Conservation (phyloP, 1,139 yeast genomes). For the Yamadazyma jaroonii region DNA sequence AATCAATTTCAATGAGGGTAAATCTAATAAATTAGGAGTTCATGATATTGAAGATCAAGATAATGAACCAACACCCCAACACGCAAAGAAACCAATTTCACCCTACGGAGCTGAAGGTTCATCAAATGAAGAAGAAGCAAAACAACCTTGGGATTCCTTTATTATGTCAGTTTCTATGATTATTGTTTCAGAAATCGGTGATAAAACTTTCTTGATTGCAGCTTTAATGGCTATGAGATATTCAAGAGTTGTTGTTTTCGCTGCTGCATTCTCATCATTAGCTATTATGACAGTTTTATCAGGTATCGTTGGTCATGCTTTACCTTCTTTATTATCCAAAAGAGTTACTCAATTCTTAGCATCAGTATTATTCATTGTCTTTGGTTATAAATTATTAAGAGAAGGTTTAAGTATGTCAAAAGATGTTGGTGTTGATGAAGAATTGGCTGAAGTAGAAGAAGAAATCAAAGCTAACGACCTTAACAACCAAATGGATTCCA, state of each 20-base stretch:
- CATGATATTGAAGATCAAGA: constrained; percentile 25
- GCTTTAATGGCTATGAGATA: constrained; percentile 98
- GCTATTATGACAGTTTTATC: constrained; percentile 88
- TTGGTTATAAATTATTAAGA: constrained; percentile 70
- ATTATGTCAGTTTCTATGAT: constrained; percentile 81
- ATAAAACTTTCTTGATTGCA: constrained; percentile 93
- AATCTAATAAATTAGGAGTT: constrained; percentile 22
- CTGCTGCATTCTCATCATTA: constrained; percentile 84
- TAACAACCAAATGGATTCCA: constrained; percentile 46
- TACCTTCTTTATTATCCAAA: constrained; percentile 81
- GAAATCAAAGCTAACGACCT: constrained; percentile 72
- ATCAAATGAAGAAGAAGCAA: constrained; percentile 12
- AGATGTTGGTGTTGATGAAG: constrained; percentile 86
- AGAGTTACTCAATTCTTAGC: constrained; percentile 80
- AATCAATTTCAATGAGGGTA: constrained; percentile 14
- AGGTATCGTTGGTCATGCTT: constrained; percentile 87
- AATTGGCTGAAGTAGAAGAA: constrained; percentile 94
- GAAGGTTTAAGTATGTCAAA: constrained; percentile 87
- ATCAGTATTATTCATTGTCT: constrained; percentile 72
- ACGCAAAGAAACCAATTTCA: constrained; percentile 23
- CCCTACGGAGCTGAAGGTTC: constrained; percentile 12
- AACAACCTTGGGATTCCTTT: constrained; percentile 45
- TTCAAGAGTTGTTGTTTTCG: constrained; percentile 75
- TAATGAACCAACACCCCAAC: constrained; percentile 27
- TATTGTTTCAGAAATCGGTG: constrained; percentile 91